Base-by-base conservation (phyloP, 257 asterid species). In the Apocynum venetum region DNA sequence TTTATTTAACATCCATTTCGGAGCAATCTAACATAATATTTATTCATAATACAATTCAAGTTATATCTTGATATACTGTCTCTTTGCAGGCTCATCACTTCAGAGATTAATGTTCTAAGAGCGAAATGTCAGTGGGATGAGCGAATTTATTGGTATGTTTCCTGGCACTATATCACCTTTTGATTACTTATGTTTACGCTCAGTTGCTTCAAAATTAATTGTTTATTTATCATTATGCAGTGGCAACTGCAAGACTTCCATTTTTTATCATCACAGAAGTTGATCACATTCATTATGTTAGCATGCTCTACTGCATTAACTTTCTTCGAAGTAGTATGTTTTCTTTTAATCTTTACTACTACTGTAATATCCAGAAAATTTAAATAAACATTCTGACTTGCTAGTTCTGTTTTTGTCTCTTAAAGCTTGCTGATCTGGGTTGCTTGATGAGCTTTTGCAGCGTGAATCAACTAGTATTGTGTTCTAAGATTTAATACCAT, bases 161-260 rank as follows among this genome's bases (percentile, higher is more conserved):
- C 38, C 35, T 20, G 14, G 53, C 53, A 68, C 4, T 15, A 7
- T 68, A 43, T 68, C 36, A 43, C 73, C 7, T 68, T 25, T 8
- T 68, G 15, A 43, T 43, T 68, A 8, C 53, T 43, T 68, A 9
- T 68, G 35, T 43, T 68, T 41, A 8, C 31, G 40, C 8, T 41
- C 0, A 12, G 13, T 68, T 43, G 35, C 53, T 4, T 20, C 17
- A 63, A n/a, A 47, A 1, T n/a, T 53, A 36, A 2, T 49, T 38
- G 19, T n/a, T 71, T 53, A 59, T 52, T 60, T 77, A 60, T 77
- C 63, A 48, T 20, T 72, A 43, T 59, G 70, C 74, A 67, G 64
- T 43, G 76, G 74, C 57, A 74, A 68, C 52, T 68, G 73, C 53
- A 68, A 43, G 53, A 68, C 73, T 17, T 68, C 73, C 14, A 68